Conservation (phyloP, 2,329 filamentous ascomycete species). For the Aspergillus felis region DNA sequence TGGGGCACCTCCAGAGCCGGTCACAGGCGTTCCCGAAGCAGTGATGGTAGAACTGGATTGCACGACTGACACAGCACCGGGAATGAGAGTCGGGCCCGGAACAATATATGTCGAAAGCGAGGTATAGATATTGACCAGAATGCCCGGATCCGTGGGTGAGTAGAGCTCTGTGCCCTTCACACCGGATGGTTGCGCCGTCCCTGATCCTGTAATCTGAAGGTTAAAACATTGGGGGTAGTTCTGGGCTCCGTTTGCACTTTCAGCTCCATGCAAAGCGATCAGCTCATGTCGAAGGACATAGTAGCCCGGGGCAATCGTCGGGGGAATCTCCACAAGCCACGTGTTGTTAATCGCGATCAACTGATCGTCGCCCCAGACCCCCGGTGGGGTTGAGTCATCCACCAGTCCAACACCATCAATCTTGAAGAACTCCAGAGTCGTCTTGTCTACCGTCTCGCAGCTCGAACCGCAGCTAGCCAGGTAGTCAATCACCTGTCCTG, state of each 20-base stretch:
- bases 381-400: constrained; percentile 36
- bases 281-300: constrained; percentile 52
- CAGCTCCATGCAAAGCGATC: constrained; percentile 47
- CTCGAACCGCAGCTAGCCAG: constrained; percentile 54
- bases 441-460: constrained; percentile 50
- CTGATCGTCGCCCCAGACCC: constrained; percentile 52
- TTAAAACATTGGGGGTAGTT: constrained; percentile 56
- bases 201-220: constrained; percentile 53
- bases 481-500: constrained; percentile 50
- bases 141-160: constrained; percentile 52
- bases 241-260: constrained; percentile 41
- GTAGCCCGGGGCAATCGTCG: constrained; percentile 43
- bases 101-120: constrained; percentile 12
- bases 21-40: constrained; percentile 1
- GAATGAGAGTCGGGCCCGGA: constrained; percentile 14
- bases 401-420: constrained; percentile 53
- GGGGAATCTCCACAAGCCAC: constrained; percentile 44
- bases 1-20: not conserved
- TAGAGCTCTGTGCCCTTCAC: constrained; percentile 51
- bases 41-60: constrained; percentile 15
- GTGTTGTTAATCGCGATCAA: constrained; percentile 48
- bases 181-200: constrained; percentile 43
- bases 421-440: constrained; percentile 56
- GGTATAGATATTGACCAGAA: constrained; percentile 54
- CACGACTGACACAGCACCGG: constrained; percentile 8